Evolutionary conservation across 1,284 basidiomycete genomes (phyloP), one percentile per base, ranked within the genome.

Genomic region (Trametes versicolor): DNA sequence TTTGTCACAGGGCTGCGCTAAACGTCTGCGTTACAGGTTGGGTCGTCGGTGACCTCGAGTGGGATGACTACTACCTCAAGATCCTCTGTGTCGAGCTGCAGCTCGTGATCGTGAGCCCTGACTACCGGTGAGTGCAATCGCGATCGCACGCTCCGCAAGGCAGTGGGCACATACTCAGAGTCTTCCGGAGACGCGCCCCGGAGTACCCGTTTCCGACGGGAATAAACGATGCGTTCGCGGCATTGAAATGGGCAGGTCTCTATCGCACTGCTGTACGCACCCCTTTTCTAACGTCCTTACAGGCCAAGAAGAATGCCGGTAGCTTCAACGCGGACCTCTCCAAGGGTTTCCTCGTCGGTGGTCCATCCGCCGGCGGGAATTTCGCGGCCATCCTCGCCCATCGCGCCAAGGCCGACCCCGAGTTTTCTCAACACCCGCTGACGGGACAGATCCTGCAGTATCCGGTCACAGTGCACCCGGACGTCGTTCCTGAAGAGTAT

Each of bases 161-260:
- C 5, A 8, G 13, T 13, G 17, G 32, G n/a, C 3, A 41, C 8
- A 51, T 17, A 6, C 12, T 21, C 32, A n/a, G 9, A 21, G 7
- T 7, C n/a, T 21, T 21, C 5, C n/a, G n/a, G n/a, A 68, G 81
- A 25, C 74, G 80, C 19, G 79, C 80, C 2, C 82, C 82, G 0
- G 78, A 80, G 56, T 59, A 77, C 60, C 76, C 78, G 0, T 82
- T 76, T 69, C 82, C 82, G 0, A 75, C 73, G 0, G 75, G 77
- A 0, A 71, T 78, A 4, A 74, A 81, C 27, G 82, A 83, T 56
- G 71, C 76, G 21, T 79, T 74, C 37, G 75, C 75, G 13, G 71
- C 76, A 2, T 65, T 81, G 15, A 71, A 74, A 67, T 81, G 79
- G 73, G 74, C 76, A 19, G 5, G 52, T 23, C 19, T n/a, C n/a